Evolutionary conservation across 768 basidiomycete species (phyloP).

Genomic region (Lactifluus echinatus): DNA sequence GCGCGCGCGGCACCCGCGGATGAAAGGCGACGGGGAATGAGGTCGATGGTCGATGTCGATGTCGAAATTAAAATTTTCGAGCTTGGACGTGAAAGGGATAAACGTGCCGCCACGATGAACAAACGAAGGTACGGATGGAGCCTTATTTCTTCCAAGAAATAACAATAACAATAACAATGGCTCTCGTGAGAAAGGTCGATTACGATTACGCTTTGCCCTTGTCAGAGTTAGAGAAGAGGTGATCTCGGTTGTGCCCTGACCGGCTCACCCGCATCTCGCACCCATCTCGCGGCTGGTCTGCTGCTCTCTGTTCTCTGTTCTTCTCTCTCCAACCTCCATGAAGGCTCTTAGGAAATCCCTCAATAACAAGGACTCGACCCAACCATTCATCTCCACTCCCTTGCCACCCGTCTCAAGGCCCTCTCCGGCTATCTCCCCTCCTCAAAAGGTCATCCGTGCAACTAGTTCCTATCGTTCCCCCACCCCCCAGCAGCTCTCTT

Average conservation of each 20-base stretch:
- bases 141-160: not conserved
- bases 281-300: conserved; percentile 23
- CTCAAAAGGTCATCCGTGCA: conserved; percentile 94
- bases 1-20: too few relatives aligned
- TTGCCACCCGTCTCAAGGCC: conserved; percentile 65
- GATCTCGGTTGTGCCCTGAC: too few relatives aligned
- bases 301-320: not conserved
- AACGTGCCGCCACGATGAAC: not conserved
- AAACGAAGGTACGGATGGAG: not conserved
- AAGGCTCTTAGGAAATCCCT: conserved; percentile 79
- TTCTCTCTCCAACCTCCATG: conserved; percentile 38
- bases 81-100: not conserved
- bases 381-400: conserved; percentile 64
- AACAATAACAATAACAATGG: too few relatives aligned
- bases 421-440: conserved; percentile 62
- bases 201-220: too few relatives aligned
- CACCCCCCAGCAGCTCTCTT: conserved; percentile 80
- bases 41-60: not conserved
- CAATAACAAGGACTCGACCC: conserved; percentile 55
- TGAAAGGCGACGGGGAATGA: too few relatives aligned
- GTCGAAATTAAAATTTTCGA: not conserved
- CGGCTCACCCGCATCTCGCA: too few relatives aligned
- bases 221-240: too few relatives aligned
- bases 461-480: conserved; percentile 54
- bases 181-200: too few relatives aligned